Percentiles rank a stretch among this genome's conserved stretches.
phyloP scores from a whole-genome alignment of 73 alveolate genomes.

The Symbiodinium natans region DNA sequence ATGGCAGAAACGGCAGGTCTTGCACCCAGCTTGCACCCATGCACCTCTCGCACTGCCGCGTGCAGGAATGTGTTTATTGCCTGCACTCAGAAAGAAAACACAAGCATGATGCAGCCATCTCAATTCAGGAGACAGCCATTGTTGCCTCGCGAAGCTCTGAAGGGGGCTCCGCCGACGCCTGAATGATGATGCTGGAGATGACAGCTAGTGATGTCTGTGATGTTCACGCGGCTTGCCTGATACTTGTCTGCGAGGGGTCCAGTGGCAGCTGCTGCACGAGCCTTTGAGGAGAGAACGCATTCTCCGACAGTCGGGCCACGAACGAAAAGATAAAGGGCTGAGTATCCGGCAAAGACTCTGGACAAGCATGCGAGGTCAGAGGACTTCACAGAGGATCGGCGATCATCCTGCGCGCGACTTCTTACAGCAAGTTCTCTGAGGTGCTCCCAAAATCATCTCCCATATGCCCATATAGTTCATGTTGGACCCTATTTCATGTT shows the following conservation, averaged over 20 bases:
- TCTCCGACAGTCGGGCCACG: no score
- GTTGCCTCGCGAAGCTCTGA: constrained; percentile 40
- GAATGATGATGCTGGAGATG: no score
- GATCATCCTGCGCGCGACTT: no score
- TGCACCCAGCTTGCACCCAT: background rate
- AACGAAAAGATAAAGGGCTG: background rate
- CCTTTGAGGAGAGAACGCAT: background rate
- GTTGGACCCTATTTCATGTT: no score
- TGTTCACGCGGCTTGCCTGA: no score
- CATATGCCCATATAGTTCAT: no score
- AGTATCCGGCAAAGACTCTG: constrained; percentile 28
- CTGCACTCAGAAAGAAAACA: background rate
- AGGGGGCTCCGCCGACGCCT: constrained; percentile 28
- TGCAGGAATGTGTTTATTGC: constrained; percentile 19
- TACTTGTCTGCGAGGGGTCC: constrained; percentile 43
- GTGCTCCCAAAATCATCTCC: no score
- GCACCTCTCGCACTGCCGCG: constrained; percentile 74
- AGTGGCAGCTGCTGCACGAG: constrained; percentile 63
- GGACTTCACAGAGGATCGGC: constrained; percentile 32
- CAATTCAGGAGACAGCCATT: background rate
- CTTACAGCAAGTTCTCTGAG: no score
- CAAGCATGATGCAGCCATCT: background rate
- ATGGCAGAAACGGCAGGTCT: background rate
- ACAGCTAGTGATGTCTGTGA: no score
- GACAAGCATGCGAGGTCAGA: constrained; percentile 73